Percentiles rank a stretch among this genome's conserved stretches.
phyloP scores from a whole-genome alignment of 75 land plant genomes.

The Pinus tabuliformis region DNA sequence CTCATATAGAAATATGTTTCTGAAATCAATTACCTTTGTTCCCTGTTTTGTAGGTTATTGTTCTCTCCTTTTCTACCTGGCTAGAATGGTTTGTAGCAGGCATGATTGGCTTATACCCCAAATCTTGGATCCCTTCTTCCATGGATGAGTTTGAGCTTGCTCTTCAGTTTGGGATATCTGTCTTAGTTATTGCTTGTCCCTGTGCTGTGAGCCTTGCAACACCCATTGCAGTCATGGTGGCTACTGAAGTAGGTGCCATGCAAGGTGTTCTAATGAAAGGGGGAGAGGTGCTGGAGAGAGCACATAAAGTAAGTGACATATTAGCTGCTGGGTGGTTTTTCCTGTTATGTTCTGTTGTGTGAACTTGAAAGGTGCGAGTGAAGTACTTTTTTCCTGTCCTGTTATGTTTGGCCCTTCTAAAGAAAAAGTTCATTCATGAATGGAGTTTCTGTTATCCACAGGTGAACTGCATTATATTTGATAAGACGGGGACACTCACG shows the following conservation, averaged over 20 bases:
- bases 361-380: background rate
- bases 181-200: conserved; percentile 87
- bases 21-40: too few relatives aligned
- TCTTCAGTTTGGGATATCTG: conserved; percentile 91
- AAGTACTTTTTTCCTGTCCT: background rate
- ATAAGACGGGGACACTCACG: conserved; percentile 53
- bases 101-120: conserved; percentile 55
- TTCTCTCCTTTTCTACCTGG: conserved; percentile 49
- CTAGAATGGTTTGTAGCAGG: conserved; percentile 85
- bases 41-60: background rate
- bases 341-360: background rate
- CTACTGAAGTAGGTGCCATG: conserved; percentile 91
- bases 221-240: conserved; percentile 98
- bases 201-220: conserved; percentile 98
- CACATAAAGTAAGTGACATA: conserved; percentile 52
- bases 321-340: background rate
- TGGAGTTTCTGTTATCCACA: conserved; percentile 12
- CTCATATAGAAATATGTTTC: too few relatives aligned
- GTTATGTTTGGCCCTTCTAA: background rate
- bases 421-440: background rate
- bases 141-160: conserved; percentile 87
- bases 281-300: conserved; percentile 85
- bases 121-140: conserved; percentile 73
- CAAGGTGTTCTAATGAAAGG: conserved; percentile 95
- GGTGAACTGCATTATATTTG: conserved; percentile 77